Evolutionary conservation across 768 basidiomycete species (phyloP).

Genomic region (Sutorius australiensis): DNA sequence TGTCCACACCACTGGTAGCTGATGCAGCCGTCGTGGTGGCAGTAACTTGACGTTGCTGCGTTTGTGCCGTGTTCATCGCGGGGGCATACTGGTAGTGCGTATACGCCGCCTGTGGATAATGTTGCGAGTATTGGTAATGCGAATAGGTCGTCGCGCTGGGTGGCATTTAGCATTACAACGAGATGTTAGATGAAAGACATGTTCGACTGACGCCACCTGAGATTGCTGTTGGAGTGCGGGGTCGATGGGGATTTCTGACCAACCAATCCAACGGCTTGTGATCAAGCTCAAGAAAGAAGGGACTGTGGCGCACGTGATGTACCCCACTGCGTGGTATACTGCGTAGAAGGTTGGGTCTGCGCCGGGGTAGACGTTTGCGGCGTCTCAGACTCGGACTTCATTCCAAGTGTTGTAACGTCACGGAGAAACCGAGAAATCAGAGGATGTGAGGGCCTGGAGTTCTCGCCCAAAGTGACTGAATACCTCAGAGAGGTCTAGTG

Average conservation of each 20-base stretch:
- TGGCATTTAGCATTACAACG: constrained; percentile 1
- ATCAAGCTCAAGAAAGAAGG: background rate
- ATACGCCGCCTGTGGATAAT: constrained; percentile 36
- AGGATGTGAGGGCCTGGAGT: background rate
- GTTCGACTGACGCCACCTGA: constrained; percentile 39
- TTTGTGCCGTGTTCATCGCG: constrained; percentile 27
- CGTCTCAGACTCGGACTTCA: constrained; percentile 44
- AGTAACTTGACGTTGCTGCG: constrained; percentile 29
- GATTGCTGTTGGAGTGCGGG: constrained; percentile 64
- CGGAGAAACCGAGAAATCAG: background rate
- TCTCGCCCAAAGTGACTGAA: background rate
- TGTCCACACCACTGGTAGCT: constrained; percentile 45
- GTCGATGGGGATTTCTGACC: constrained; percentile 59
- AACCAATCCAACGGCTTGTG: constrained; percentile 1
- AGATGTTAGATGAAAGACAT: background rate
- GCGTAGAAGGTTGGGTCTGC: constrained; percentile 27
- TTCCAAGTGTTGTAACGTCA: constrained; percentile 7
- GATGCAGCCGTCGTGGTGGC: constrained; percentile 21
- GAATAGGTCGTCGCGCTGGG: constrained; percentile 47
- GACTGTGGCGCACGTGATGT: constrained; percentile 32
- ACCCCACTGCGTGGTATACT: constrained; percentile 40
- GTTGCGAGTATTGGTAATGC: constrained; percentile 41
- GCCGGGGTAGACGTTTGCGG: constrained; percentile 32
- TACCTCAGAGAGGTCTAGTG: background rate
- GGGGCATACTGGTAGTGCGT: constrained; percentile 43